Percentiles rank a stretch among this genome's conserved stretches.
Evolutionary conservation across 805 yeast species (phyloP).

Genomic region (Candida maltosa): DNA sequence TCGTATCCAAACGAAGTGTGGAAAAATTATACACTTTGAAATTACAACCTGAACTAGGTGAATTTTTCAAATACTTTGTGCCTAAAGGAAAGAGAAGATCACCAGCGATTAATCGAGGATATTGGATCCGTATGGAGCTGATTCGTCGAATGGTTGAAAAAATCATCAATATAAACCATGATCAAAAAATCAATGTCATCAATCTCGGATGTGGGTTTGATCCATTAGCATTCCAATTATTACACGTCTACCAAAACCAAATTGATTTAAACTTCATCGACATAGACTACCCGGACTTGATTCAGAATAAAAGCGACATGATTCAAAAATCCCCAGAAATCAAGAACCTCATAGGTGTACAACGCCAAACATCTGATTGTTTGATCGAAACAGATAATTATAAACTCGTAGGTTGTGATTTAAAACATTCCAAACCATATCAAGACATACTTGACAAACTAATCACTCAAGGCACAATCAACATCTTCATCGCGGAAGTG

Average conservation of each 20-base stretch:
- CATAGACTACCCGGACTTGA: slow-evolving; percentile 72
- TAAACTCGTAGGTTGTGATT: slow-evolving; percentile 63
- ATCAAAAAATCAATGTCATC: slow-evolving; percentile 36
- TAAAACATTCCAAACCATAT: slow-evolving; percentile 46
- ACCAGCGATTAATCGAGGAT: slow-evolving; percentile 79
- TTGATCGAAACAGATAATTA: slow-evolving; percentile 40
- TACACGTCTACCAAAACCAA: slow-evolving; percentile 28
- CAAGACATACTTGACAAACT: slow-evolving; percentile 22
- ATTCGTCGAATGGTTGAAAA: slow-evolving; percentile 50
- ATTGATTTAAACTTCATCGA: slow-evolving; percentile 52
- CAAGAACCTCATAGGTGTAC: slow-evolving; percentile 39
- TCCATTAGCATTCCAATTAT: slow-evolving; percentile 38
- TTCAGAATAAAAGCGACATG: slow-evolving; percentile 51
- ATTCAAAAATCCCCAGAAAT: slow-evolving; percentile 49
- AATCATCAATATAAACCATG: slow-evolving; percentile 33
- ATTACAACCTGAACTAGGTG: slow-evolving; percentile 29
- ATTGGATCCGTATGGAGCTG: slow-evolving; percentile 77
- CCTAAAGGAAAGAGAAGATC: slow-evolving; percentile 64
- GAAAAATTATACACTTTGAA: slow-evolving; percentile 52
- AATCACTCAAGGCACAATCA: slow-evolving; percentile 21
- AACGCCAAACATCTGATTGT: slow-evolving; percentile 4
- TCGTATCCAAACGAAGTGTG: slow-evolving; percentile 78
- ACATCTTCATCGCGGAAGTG: slow-evolving; percentile 75
- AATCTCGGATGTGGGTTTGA: slow-evolving; percentile 79
- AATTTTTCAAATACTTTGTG: slow-evolving; percentile 68